Evolutionary conservation across 208 protist species (phyloP).

Genomic region (Leishmania tarentolae): DNA sequence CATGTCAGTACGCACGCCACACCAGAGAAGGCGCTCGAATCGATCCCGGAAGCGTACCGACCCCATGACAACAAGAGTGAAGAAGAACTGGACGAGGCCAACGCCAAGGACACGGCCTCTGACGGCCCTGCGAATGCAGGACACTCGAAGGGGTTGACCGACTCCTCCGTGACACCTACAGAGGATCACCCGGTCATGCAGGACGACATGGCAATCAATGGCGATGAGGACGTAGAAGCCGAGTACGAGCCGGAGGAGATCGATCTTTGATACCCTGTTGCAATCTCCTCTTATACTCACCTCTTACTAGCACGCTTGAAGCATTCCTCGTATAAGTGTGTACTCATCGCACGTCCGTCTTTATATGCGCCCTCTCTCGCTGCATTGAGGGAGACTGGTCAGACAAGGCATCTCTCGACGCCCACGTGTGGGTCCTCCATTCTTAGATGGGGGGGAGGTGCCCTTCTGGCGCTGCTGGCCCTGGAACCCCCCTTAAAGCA

Average conservation of each 20-base stretch:
- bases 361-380: background rate
- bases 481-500: background rate
- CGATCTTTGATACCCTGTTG: constrained; percentile 48
- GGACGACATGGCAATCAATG: constrained; percentile 15
- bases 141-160: constrained; percentile 14
- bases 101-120: constrained; percentile 17
- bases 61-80: constrained; percentile 18
- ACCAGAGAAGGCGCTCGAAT: constrained; percentile 46
- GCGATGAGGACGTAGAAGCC: constrained; percentile 34
- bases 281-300: background rate
- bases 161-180: constrained; percentile 31
- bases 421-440: background rate
- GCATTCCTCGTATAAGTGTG: background rate
- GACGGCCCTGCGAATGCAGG: constrained; percentile 12
- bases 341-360: background rate
- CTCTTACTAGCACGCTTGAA: background rate
- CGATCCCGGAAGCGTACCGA: constrained; percentile 42
- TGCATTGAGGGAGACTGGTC: background rate
- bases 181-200: constrained; percentile 21
- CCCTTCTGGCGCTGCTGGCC: background rate
- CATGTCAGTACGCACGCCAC: constrained; percentile 76
- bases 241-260: constrained; percentile 85
- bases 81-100: constrained; percentile 9
- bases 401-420: background rate
- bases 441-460: background rate